Evolutionary conservation across 768 basidiomycete species (phyloP).

Genomic region (Tricholoma matsutake): DNA sequence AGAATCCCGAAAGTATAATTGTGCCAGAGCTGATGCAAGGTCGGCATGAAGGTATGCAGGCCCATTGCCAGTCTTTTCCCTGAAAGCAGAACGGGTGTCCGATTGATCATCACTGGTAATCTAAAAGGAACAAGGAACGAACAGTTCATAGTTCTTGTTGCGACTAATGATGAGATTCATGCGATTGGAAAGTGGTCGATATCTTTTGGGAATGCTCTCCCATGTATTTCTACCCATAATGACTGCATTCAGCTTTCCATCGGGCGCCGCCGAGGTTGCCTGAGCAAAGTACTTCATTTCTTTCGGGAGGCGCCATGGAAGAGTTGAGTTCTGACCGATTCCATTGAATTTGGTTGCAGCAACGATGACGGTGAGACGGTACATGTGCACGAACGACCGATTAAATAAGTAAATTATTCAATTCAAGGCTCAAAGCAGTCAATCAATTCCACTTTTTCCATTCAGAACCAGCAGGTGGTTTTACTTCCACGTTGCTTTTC

Average conservation of each 20-base stretch:
- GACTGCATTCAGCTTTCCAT: conserved; percentile 63
- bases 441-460: conserved; percentile 73
- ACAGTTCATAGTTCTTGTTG: conserved; percentile 61
- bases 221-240: conserved; percentile 97
- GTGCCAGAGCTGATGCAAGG: conserved; percentile 40
- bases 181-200: conserved; percentile 74
- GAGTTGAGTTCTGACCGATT: conserved; percentile 70
- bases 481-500: conserved; percentile 67
- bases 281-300: conserved; percentile 94
- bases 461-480: conserved; percentile 82
- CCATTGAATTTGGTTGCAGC: conserved; percentile 87
- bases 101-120: not conserved
- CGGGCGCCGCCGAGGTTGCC: conserved; percentile 62
- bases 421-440: not conserved
- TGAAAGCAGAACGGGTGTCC: not conserved
- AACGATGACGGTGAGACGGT: conserved; percentile 84
- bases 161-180: conserved; percentile 77
- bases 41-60: conserved; percentile 36
- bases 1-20: conserved; percentile 20
- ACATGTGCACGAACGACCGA: conserved; percentile 37
- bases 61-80: conserved; percentile 15
- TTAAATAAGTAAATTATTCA: not conserved
- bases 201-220: conserved; percentile 90
- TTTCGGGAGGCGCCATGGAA: conserved; percentile 87
- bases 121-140: conserved; percentile 24